Conservation (phyloP, 495 filamentous ascomycete genomes). For the Cercophora samala region DNA sequence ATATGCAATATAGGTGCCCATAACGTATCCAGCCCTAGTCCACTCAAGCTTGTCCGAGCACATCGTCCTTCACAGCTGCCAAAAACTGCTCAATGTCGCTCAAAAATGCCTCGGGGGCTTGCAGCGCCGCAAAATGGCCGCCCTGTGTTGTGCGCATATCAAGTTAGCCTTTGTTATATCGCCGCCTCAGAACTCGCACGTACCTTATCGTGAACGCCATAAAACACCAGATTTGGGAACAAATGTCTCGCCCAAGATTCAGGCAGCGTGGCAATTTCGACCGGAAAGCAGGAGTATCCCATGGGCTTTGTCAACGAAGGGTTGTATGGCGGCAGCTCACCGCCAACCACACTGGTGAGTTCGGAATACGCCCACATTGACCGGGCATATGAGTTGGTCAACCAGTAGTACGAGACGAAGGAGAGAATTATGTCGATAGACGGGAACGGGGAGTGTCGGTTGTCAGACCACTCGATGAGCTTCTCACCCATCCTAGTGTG, state of each 20-base stretch:
- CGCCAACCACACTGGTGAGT: conserved; percentile 41
- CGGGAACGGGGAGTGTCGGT: conserved; percentile 34
- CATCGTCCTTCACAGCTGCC: conserved; percentile 14
- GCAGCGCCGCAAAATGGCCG: conserved; percentile 62
- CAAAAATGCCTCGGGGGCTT: conserved; percentile 52
- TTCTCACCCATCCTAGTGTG: conserved; percentile 61
- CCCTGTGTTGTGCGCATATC: conserved; percentile 35
- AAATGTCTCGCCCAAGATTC: conserved; percentile 49
- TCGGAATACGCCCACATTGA: conserved; percentile 48
- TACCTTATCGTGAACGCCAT: conserved; percentile 40
- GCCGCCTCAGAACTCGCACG: too few relatives aligned
- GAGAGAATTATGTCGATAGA: conserved; percentile 55
- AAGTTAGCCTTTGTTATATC: background rate
- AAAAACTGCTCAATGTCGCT: conserved; percentile 56
- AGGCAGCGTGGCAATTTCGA: conserved; percentile 52
- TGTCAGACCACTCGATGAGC: conserved; percentile 60
- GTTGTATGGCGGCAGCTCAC: conserved; percentile 9
- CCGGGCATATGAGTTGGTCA: conserved; percentile 56
- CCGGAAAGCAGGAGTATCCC: conserved; percentile 57
- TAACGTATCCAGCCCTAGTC: too few relatives aligned
- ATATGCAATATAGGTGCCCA: too few relatives aligned
- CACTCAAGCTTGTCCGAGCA: background rate
- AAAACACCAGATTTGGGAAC: conserved; percentile 28
- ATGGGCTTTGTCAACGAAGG: conserved; percentile 46
- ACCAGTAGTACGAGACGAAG: conserved; percentile 61